Percentiles rank a stretch among this genome's conserved stretches.
Conservation (phyloP, 768 basidiomycete genomes). For the Mycena rebaudengoi region DNA sequence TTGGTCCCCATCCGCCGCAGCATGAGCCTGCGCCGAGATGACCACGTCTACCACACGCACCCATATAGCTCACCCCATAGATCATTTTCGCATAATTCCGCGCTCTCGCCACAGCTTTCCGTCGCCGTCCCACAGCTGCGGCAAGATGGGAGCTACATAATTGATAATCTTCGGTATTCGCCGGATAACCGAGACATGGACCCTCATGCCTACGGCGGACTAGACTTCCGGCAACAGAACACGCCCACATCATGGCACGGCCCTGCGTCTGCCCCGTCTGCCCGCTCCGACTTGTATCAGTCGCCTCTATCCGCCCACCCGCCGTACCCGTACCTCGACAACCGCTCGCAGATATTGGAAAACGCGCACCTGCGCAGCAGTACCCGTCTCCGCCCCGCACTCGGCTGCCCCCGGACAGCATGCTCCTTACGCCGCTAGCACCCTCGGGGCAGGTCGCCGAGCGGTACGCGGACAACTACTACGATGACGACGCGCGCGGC, state of each 20-base stretch:
- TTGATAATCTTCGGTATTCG: constrained; percentile 13
- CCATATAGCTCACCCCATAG: constrained; percentile 13
- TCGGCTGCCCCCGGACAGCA: constrained; percentile 70
- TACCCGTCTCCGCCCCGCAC: constrained; percentile 23
- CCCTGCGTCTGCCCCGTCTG: constrained; percentile 11
- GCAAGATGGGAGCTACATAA: constrained; percentile 15
- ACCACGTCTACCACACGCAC: constrained; percentile 19
- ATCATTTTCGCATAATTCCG: constrained; percentile 23
- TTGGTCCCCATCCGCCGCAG: constrained; percentile 26
- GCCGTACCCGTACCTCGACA: constrained; percentile 17
- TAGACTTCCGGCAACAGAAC: constrained; percentile 16
- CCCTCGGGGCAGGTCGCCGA: neutral
- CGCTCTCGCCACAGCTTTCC: constrained; percentile 23
- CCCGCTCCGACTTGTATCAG: constrained; percentile 15
- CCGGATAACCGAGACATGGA: constrained; percentile 22
- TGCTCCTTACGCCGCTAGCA: constrained; percentile 73
- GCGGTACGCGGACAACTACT: constrained; percentile 11
- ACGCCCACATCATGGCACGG: constrained; percentile 20
- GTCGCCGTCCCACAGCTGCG: constrained; percentile 20
- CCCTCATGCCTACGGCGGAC: constrained; percentile 7
- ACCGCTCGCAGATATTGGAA: constrained; percentile 22
- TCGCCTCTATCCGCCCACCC: constrained; percentile 14
- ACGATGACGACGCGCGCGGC: constrained; percentile 10
- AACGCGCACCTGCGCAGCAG: constrained; percentile 2
- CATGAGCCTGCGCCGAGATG: constrained; percentile 27